Evolutionary conservation across 1,284 basidiomycete genomes (phyloP), one percentile per base, ranked within the genome.

Genomic region (Pterulicium gracile): DNA sequence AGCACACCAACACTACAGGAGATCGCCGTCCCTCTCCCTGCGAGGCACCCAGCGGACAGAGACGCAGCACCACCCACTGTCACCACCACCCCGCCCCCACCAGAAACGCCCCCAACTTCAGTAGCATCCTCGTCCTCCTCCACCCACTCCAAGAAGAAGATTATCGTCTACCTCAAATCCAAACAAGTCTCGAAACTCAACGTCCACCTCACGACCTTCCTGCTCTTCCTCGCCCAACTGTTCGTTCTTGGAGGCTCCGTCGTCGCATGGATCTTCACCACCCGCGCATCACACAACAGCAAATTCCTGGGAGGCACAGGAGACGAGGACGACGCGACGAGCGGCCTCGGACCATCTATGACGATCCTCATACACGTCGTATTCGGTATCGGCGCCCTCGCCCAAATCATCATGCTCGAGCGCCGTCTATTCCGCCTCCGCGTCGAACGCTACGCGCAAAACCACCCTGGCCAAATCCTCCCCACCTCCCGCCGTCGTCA

Each of bases 351-450:
- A 13, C 41, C 52, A n/a, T 60, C 64, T 5, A 61, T 70, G 3
- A 55, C 60, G 17, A 69, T 81, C 45, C 78, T 81, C 55, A 57
- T 81, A 15, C 77, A 82, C 58, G 68, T 81, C 56, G 61, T 73
- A 1, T 81, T 82, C 54, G 67, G 61, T 15, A 60, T 80, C 53
- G 59, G 62, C 18, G 48, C 65, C 20, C 58, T 81, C 53, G 63
- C 63, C 15, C 69, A 82, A 55, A 57, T 81, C 41, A 58, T 84
- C 48, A 73, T 84, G 57, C 54, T 85, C 50, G 81, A 86, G 57
- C 75, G 81, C 19, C 67, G 70, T 10, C 50, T 82, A 39, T 84
- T 71, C 60, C 70, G 71, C 15, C 57, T 81, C 24, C 79, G 81
- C 35, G 80, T 75, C 3, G 76, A 86, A 56, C 69, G 80, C 45